Evolutionary conservation across 306 rosid genomes (phyloP).

Genomic region (Lotus japonicus): DNA sequence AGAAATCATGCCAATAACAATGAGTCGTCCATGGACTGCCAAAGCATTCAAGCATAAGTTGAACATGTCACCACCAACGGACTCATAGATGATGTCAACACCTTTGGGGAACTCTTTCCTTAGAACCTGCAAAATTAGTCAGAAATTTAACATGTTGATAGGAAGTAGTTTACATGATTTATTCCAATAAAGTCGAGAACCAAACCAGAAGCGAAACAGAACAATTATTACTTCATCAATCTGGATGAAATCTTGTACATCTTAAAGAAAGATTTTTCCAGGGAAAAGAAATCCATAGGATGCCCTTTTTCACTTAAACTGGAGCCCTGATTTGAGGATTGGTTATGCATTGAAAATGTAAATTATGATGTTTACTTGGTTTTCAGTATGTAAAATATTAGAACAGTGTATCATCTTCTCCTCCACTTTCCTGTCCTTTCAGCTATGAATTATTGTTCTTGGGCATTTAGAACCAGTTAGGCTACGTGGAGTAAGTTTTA

Average conservation of each 20-base stretch:
- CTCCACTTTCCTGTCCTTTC: too few relatives aligned
- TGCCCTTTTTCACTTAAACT: neutral
- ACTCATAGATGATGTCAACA: constrained; percentile 81
- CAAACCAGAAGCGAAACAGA: neutral
- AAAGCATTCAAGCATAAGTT: constrained; percentile 79
- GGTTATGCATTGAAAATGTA: neutral
- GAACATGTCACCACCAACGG: constrained; percentile 95
- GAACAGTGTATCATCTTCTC: too few relatives aligned
- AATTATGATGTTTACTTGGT: neutral
- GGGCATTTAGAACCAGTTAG: too few relatives aligned
- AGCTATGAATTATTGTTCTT: too few relatives aligned
- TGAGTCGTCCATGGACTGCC: constrained; percentile 72
- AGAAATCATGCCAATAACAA: constrained; percentile 96
- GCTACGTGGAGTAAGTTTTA: neutral
- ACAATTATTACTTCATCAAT: neutral
- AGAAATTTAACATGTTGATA: neutral
- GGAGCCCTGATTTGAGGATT: neutral
- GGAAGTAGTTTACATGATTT: constrained; percentile 3
- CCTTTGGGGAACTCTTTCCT: constrained; percentile 75
- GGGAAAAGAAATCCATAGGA: neutral
- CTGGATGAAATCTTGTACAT: neutral
- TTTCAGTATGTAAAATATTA: too few relatives aligned
- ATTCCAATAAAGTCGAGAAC: neutral
- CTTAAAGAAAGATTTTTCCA: neutral
- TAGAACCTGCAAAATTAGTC: constrained; percentile 51